Evolutionary conservation across 2,329 filamentous ascomycete genomes (phyloP), one percentile per base, ranked within the genome.

Genomic region (Phyllosticta citribraziliensis): DNA sequence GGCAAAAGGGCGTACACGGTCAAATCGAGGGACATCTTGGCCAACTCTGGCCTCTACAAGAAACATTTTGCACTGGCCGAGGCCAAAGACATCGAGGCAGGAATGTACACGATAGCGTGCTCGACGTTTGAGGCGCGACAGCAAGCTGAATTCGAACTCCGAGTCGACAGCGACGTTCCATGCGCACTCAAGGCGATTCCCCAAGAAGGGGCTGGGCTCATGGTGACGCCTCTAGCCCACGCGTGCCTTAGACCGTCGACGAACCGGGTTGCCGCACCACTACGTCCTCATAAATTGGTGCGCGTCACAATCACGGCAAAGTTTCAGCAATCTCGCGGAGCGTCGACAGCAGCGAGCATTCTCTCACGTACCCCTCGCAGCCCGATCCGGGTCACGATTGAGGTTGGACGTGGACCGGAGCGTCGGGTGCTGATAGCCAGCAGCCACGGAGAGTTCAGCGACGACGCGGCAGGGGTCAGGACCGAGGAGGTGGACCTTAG

Each of bases 51-150:
- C n/a, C 91, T 96, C 66, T 97, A 99, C 74, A 86, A 89, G 56
- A 85, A 87, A 27, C 88, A 88, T 27, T 89, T 88, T 70, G 88
- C 89, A 3, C 78, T 91, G 33, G 86, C 88, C 2, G 83, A 89
- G 64, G 76, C 83, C 6, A 66, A 72, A 68, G 69, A 77, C 20
- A 76, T 96, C 19, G 84, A 86, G 50, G 76, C 84, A 0, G 93
- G 93, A 0, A 80, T 80, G 0, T 99, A 97, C 73, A 97, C 90
- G 0, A 81, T 96, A 61, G 88, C 97, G 6, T 93, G 88, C 70
- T 96, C 91, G 2, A 96, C 93, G 0, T 97, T 95, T 71, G 91
- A 96, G 64, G 82, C 87, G 0, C 88, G 87, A 9, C 89, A 95
- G 69, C 78, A 84, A 0, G 89, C 88, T 3, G 80, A 81, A 56